A percentile compares a stretch with the other conserved stretches of the same genome.
Evolutionary conservation across 2,329 filamentous ascomycete species (phyloP).

Genomic region (Fusarium pseudocircinatum): DNA sequence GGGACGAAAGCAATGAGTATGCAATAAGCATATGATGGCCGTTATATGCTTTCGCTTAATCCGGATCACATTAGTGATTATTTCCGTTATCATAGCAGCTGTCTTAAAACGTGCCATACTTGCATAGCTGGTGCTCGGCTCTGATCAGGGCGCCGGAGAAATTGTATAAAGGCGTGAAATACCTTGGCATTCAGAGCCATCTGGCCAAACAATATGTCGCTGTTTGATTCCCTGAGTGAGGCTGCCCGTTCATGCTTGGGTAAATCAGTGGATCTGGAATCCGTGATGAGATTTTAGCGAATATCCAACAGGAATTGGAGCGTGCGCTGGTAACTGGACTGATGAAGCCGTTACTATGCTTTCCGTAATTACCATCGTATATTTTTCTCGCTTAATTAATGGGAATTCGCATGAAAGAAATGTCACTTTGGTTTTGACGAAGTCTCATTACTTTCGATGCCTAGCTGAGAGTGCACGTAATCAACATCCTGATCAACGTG

Average conservation of each 20-base stretch:
- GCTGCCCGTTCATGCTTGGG: background rate
- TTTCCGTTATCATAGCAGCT: too few species aligned
- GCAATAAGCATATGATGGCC: background rate
- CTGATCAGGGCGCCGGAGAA: too few species aligned
- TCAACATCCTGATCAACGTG: fast-evolving
- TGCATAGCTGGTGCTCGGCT: background rate
- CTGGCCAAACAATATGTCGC: background rate
- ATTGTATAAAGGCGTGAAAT: too few species aligned
- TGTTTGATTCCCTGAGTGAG: too few species aligned
- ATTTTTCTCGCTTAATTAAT: background rate
- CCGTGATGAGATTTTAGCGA: background rate
- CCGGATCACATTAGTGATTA: background rate
- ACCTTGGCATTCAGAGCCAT: too few species aligned
- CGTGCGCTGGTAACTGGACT: background rate
- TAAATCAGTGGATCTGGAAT: too few species aligned
- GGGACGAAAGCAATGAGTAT: background rate
- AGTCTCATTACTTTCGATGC: background rate
- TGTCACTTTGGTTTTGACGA: too few species aligned
- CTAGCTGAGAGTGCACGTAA: background rate
- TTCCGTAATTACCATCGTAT: background rate
- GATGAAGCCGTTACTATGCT: background rate
- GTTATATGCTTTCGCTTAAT: background rate
- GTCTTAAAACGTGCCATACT: background rate
- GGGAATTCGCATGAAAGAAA: background rate
- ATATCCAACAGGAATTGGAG: background rate